Base-by-base conservation (phyloP, 495 filamentous ascomycete species). In the Articulospora tetracladia region DNA sequence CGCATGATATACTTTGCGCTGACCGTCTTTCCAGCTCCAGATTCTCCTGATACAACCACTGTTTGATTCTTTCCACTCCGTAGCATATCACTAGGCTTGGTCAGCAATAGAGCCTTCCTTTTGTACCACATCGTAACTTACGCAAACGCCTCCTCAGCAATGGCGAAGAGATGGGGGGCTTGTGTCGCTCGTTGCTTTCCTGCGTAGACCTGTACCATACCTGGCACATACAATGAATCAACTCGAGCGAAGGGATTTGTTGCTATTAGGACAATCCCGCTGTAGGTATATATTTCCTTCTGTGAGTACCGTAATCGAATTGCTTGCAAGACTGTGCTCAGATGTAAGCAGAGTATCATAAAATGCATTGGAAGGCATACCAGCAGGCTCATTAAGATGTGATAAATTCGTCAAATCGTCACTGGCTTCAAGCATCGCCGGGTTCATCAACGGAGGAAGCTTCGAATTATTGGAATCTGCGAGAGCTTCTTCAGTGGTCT, bases 1-100 rank as follows among this genome's bases (percentile, higher is more conserved):
- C 94, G 81, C 94, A 99, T 99, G 69, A 99, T 98, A 72, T 99
- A 99, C 73, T 99, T 99, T 39, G 94, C 94, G 73, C 95, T 98
- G 69, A 99, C 94, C 0, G 94, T 99, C 75, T 99, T 99, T 57
- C 94, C 94, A 58, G 94, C 94, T 78, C 94, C 94, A 49, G 94
- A 99, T 74, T 99, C 94, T 68, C 94, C 94, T 19, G 95, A 98
- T 4, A 99, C 94, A 55, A 99, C 94, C 55, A 99, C 93, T 32
- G 94, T 99, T 76, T 99, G 94, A 73, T 99, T 99, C 70, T 91
- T 92, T 50, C 81, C 80, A 74, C 97, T 93, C 39, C 95, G 90
- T 67, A 99, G 75, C 94, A 99, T 99, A 76, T 98, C 95, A 71
- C 92, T 96, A 68, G 34, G 67, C 39, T 28, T 28, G 41, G 55